A percentile compares a stretch with the other conserved stretches of the same genome.
These are phyloP conservation scores for Whalleya microplaca DNA, from an alignment of 2,329 filamentous ascomycete genomes.

Conservation along the genomic window DNA sequence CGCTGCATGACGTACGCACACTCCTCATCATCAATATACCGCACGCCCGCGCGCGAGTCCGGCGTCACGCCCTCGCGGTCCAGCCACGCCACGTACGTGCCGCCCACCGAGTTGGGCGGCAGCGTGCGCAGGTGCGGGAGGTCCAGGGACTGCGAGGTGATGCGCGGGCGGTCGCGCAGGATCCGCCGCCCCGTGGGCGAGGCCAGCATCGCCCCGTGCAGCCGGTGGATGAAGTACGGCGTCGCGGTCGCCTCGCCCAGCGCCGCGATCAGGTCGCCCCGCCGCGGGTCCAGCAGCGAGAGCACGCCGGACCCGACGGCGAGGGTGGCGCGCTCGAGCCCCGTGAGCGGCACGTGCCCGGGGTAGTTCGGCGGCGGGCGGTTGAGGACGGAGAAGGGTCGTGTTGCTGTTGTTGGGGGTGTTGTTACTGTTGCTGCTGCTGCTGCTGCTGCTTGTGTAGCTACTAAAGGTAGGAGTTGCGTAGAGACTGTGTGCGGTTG, in stretches of 20 bases:
- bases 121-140: conserved; percentile 73
- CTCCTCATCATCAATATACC: conserved; percentile 93
- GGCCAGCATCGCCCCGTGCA: conserved; percentile 89
- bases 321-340: conserved; percentile 74
- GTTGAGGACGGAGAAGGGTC: conserved; percentile 77
- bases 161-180: conserved; percentile 84
- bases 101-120: conserved; percentile 75
- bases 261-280: conserved; percentile 89
- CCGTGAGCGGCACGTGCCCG: conserved; percentile 87
- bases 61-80: conserved; percentile 91
- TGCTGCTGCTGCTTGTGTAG: conserved; percentile 6
- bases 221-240: conserved; percentile 91
- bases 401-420: not conserved
- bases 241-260: conserved; percentile 94
- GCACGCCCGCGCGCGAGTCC: conserved; percentile 80
- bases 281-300: conserved; percentile 73
- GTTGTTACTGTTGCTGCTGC: not conserved
- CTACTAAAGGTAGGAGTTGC: conserved; percentile 1
- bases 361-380: conserved; percentile 87
- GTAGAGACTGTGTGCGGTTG: conserved; percentile 4
- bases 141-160: conserved; percentile 73
- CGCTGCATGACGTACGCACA: conserved; percentile 99
- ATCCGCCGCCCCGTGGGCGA: conserved; percentile 86
- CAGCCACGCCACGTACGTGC: conserved; percentile 86
- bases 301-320: conserved; percentile 66